A percentile compares a stretch with the other conserved stretches of the same genome.
These are phyloP conservation scores for Euphrasia arctica DNA, from an alignment of 305 asterid species.

Conservation along the genomic window DNA sequence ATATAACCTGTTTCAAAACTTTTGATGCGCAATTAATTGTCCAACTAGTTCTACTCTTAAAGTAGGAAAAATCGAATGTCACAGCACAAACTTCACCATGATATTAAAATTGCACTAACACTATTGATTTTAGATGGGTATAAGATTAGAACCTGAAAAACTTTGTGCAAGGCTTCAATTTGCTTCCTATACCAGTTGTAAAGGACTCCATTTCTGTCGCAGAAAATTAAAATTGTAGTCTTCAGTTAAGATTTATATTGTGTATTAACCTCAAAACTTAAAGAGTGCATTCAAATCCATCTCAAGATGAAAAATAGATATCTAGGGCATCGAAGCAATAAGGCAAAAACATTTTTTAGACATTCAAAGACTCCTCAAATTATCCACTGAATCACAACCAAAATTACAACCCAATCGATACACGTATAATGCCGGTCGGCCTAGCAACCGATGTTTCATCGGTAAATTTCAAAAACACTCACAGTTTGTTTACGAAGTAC, in stretches of 20 bases:
- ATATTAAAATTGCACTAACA: constrained; percentile 27
- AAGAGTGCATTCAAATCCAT: constrained; percentile 9
- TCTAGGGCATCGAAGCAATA: background rate
- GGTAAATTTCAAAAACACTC: background rate
- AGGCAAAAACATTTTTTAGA: no score
- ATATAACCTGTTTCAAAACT: constrained; percentile 54
- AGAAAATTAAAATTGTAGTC: constrained; percentile 34
- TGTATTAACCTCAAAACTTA: constrained; percentile 23
- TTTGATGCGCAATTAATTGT: constrained; percentile 32
- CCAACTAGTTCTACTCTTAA: constrained; percentile 26
- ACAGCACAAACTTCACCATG: constrained; percentile 27
- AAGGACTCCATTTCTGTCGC: constrained; percentile 57
- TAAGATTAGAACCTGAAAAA: constrained; percentile 65
- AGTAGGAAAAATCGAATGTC: constrained; percentile 14
- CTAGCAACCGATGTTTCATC: no score
- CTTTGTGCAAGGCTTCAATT: constrained; percentile 67
- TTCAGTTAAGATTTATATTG: constrained; percentile 28
- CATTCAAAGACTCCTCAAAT: background rate
- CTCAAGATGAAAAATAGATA: background rate
- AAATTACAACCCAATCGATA: background rate
- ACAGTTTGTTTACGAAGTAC: background rate
- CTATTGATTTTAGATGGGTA: constrained; percentile 34
- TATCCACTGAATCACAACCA: background rate
- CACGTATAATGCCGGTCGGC: background rate
- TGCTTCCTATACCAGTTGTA: constrained; percentile 65